Conservation (phyloP, 2,329 filamentous ascomycete species). For the Chaetomium olivaceum region DNA sequence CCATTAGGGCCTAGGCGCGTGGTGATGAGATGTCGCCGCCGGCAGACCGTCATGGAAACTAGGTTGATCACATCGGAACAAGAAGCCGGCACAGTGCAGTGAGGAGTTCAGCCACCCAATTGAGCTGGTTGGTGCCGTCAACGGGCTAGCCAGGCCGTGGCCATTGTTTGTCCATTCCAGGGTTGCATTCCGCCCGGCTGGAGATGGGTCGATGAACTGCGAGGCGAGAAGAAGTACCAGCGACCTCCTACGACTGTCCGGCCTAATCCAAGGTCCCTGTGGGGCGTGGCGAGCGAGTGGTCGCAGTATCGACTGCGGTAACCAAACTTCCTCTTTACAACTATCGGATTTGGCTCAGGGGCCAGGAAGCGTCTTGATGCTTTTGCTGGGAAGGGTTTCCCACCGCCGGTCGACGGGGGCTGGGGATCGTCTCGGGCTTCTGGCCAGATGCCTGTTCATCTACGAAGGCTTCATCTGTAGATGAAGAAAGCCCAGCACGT, state of each 20-base stretch:
- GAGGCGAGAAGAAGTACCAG: constrained; percentile 23
- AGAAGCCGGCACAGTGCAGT: constrained; percentile 18
- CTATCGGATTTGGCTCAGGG: constrained; percentile 14
- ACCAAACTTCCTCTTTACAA: constrained; percentile 30
- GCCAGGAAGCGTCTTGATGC: constrained; percentile 23
- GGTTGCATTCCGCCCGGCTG: constrained; percentile 29
- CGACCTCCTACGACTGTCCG: neutral
- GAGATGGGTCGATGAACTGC: constrained; percentile 13
- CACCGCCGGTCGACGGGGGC: constrained; percentile 8
- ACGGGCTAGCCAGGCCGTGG: constrained; percentile 5
- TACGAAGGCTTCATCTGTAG: constrained; percentile 25
- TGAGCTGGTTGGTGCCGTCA: constrained; percentile 10
- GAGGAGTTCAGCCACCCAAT: neutral
- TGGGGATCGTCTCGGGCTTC: neutral
- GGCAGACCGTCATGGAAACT: neutral
- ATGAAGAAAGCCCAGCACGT: constrained; percentile 22
- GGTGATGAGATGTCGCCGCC: neutral
- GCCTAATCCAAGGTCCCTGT: neutral
- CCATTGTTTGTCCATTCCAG: constrained; percentile 4
- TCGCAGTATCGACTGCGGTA: constrained; percentile 12
- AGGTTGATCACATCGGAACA: constrained; percentile 17
- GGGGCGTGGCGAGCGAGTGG: constrained; percentile 18
- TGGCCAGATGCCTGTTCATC: constrained; percentile 22
- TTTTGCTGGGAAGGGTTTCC: neutral
- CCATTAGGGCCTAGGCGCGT: neutral